phyloP scores from a whole-genome alignment of 768 basidiomycete species.

The Russula ochroleuca region DNA sequence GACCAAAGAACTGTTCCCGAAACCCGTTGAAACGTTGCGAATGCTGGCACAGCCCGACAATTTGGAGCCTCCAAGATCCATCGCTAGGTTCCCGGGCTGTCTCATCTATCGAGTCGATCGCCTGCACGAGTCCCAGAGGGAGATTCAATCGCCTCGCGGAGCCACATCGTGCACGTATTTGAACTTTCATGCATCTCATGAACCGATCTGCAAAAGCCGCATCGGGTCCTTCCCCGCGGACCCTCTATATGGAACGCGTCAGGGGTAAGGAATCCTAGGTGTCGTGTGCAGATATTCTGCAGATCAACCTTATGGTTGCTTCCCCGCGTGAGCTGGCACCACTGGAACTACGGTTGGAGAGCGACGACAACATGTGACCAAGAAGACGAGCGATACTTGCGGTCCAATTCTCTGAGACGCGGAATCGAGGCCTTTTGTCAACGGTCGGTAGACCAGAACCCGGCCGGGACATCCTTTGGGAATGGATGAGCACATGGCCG shows the following conservation, averaged over 20 bases:
- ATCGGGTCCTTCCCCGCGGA: not conserved
- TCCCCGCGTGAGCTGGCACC: not conserved
- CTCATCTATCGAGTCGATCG: not conserved
- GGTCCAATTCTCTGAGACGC: not conserved
- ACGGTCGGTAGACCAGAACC: not conserved
- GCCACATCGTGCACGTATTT: not conserved
- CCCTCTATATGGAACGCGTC: not conserved
- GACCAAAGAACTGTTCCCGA: not conserved
- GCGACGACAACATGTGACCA: not conserved
- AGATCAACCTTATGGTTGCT: not conserved
- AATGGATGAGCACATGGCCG: too few species aligned
- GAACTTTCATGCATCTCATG: too few species aligned
- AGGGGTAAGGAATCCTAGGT: not conserved
- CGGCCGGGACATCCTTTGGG: too few species aligned
- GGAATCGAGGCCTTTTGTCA: not conserved
- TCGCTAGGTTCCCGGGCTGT: not conserved
- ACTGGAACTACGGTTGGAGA: not conserved
- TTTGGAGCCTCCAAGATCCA: not conserved
- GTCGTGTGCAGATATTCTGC: not conserved
- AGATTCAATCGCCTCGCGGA: not conserved
- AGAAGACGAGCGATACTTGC: not conserved
- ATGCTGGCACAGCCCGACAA: not conserved
- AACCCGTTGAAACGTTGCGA: not conserved
- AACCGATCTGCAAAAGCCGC: not conserved
- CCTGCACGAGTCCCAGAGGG: not conserved